Evolutionary conservation across 129 eudicot genomes (phyloP).

Genomic region (Apium graveolens): DNA sequence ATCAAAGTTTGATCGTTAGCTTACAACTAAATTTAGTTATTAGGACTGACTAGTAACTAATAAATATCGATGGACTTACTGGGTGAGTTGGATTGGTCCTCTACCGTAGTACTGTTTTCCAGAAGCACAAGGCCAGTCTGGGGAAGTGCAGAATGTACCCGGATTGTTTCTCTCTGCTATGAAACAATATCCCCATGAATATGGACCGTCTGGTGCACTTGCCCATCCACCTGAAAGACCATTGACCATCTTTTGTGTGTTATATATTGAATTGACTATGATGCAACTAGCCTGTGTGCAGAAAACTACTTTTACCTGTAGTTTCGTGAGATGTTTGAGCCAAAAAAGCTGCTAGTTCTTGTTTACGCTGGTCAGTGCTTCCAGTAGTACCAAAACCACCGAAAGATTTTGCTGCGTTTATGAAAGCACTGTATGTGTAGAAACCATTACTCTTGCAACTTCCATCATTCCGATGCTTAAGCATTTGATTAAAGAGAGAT

Average conservation of each 20-base stretch:
- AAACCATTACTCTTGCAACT: constrained; percentile 37
- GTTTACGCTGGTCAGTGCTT: constrained; percentile 24
- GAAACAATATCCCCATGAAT: constrained; percentile 61
- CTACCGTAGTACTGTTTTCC: constrained; percentile 39
- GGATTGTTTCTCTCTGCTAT: constrained; percentile 24
- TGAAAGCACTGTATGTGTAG: constrained; percentile 40
- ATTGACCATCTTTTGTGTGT: neutral
- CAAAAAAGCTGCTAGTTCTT: constrained; percentile 61
- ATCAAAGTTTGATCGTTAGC: neutral
- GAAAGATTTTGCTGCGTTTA: constrained; percentile 39
- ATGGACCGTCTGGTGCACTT: constrained; percentile 54
- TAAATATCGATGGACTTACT: constrained; percentile 24
- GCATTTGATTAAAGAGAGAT: constrained; percentile 37
- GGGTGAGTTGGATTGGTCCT: constrained; percentile 54
- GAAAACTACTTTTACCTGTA: constrained; percentile 29
- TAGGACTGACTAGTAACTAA: neutral
- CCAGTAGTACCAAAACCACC: constrained; percentile 46
- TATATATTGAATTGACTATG: neutral
- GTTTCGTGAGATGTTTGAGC: constrained; percentile 66
- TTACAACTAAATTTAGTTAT: neutral
- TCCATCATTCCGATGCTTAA: constrained; percentile 34
- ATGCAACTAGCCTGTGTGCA: neutral
- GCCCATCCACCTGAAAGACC: constrained; percentile 35
- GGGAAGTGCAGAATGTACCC: constrained; percentile 15
- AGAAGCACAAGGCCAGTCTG: constrained; percentile 6